Evolutionary conservation across 805 yeast species (phyloP), one percentile per base, ranked within the genome.

Genomic region (Cephaloascus albidus): DNA sequence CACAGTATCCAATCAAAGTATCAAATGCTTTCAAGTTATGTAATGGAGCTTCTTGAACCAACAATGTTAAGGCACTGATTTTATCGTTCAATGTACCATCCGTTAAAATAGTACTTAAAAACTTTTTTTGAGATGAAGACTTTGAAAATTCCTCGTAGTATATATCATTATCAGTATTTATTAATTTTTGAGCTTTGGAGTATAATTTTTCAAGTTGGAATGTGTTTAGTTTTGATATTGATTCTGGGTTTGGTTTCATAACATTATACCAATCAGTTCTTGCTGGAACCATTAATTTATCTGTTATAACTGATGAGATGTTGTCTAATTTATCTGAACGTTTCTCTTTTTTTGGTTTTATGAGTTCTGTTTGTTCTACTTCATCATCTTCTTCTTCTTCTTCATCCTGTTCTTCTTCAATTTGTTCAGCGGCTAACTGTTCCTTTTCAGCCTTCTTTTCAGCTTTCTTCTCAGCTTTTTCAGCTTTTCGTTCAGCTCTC

Each of bases 71-170:
- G 0, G 98, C 96, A 36, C 96, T 85, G 40, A 93, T 85, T 63
- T 93, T 88, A 81, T 93, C 98, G 51, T 79, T 82, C 50, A 90
- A 70, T 0, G 98, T 93, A 85, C 98, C 98, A 48, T 78, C 82
- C 4, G 88, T 72, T 52, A 93, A 73, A 49, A 93, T 82, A 60
- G 90, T 94, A 1, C 90, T 74, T 69, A 87, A 76, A 58, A 90
- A 90, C 69, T 85, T 82, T 55, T 77, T 80, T 65, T 85, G 96
- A 4, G 94, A 84, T 32, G 82, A 78, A 40, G 81, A 74, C 46
- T 78, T 78, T 40, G 84, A 75, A 55, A 81, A 81, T 55, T 82
- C 94, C 44, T 78, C 81, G 44, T 76, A 71, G 56, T 85, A 90
- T 0, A 68, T 52, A 41, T 73, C 70, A 57, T 86, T 87, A 43